These are phyloP conservation scores for Aspergillus wentii DNA, from an alignment of 495 filamentous ascomycete genomes.

Conservation along the genomic window DNA sequence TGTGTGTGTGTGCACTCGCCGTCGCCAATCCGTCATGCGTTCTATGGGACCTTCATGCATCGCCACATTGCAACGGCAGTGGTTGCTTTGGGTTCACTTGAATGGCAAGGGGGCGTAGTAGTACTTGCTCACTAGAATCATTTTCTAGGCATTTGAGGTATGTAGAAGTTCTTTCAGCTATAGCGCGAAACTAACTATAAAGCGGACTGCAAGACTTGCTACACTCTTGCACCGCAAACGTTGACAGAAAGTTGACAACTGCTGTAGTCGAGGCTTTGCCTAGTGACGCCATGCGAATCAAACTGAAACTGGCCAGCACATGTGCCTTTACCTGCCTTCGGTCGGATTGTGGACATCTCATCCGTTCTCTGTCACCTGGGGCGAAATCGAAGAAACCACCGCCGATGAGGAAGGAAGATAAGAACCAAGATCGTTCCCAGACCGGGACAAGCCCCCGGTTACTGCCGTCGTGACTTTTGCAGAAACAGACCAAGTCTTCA, in stretches of 20 bases:
- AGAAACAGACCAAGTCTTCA: no score
- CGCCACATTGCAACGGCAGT: slow-evolving; percentile 69
- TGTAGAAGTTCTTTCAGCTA: no score
- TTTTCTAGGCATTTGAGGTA: slow-evolving; percentile 70
- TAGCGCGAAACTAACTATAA: slow-evolving; percentile 7
- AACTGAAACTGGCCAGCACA: slow-evolving; percentile 81
- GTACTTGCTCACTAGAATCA: slow-evolving; percentile 63
- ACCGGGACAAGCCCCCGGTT: no score
- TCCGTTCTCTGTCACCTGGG: slow-evolving; percentile 92
- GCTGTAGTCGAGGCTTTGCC: slow-evolving; percentile 73
- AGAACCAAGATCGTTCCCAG: no score
- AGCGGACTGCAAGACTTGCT: slow-evolving; percentile 59
- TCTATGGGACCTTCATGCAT: slow-evolving; percentile 91
- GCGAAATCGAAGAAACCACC: slow-evolving; percentile 38
- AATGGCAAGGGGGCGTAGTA: slow-evolving; percentile 57
- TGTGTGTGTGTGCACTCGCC: slow-evolving; percentile 44
- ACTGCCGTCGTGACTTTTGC: no score
- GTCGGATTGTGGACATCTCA: slow-evolving; percentile 81
- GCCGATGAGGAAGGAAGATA: slow-evolving; percentile 44
- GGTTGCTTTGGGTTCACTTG: slow-evolving; percentile 66
- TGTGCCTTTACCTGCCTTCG: slow-evolving; percentile 75
- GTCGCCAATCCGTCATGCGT: slow-evolving; percentile 81
- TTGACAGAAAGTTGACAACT: slow-evolving; percentile 55
- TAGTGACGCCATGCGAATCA: slow-evolving; percentile 78
- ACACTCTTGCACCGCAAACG: slow-evolving; percentile 70